phyloP scores from a whole-genome alignment of 768 basidiomycete genomes.

The Neoboletus magnificus region DNA sequence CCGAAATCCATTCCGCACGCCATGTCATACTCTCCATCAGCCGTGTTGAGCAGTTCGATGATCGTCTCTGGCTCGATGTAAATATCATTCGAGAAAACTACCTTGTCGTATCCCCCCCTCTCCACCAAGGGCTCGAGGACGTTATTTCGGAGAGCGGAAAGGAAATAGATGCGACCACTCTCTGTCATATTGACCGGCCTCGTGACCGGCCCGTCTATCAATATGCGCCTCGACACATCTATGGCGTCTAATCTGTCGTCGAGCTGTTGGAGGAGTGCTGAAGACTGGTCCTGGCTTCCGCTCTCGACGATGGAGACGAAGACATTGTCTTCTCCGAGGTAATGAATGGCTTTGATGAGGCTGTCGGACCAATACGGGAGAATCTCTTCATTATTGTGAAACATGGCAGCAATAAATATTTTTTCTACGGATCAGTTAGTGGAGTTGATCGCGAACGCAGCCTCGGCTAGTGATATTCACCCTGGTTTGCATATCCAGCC shows the following conservation, averaged over 20 bases:
- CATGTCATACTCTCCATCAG: constrained; percentile 40
- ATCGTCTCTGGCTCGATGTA: constrained; percentile 39
- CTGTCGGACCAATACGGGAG: constrained; percentile 40
- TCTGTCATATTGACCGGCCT: constrained; percentile 2
- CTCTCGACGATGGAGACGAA: constrained; percentile 44
- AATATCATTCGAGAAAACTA: constrained; percentile 44
- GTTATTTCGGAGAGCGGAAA: constrained; percentile 35
- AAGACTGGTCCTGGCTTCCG: constrained; percentile 21
- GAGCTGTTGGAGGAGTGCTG: constrained; percentile 9
- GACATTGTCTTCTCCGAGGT: constrained; percentile 41
- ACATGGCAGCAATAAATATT: constrained; percentile 32
- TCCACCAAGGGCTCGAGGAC: constrained; percentile 40
- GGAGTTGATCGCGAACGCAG: too few relatives aligned
- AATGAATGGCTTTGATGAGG: constrained; percentile 34
- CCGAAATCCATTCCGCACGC: constrained; percentile 41
- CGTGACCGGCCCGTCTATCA: constrained; percentile 8
- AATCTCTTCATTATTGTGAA: constrained; percentile 37
- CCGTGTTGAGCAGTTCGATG: constrained; percentile 38
- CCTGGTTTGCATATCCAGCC: constrained; percentile 13
- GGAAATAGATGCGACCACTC: constrained; percentile 1
- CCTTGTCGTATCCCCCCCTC: constrained; percentile 35
- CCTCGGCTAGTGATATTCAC: background rate
- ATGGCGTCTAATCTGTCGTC: constrained; percentile 7
- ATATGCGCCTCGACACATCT: constrained; percentile 12
- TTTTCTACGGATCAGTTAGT: constrained; percentile 3